Evolutionary conservation across 1,139 yeast species (phyloP).

Genomic region (Scheffersomyces lignicola): DNA sequence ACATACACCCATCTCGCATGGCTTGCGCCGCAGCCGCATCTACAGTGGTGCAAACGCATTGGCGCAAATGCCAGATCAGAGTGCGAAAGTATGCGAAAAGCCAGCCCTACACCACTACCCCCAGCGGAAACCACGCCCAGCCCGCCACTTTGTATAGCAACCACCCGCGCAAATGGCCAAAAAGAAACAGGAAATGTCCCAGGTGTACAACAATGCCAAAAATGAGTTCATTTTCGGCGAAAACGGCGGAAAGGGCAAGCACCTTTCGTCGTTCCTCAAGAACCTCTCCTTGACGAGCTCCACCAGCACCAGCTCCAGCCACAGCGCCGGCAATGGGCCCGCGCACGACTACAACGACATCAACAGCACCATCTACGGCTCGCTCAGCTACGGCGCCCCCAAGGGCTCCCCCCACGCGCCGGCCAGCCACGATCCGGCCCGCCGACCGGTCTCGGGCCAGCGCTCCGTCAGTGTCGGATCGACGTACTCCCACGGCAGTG

Average conservation of each 20-base stretch:
- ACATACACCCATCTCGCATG: too few relatives aligned
- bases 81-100: too few relatives aligned
- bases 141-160: background rate
- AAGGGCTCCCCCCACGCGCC: slow-evolving; percentile 16
- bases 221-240: slow-evolving; percentile 70
- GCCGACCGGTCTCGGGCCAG: slow-evolving; percentile 3
- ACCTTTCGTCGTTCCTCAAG: slow-evolving; percentile 58
- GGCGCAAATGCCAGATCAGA: too few relatives aligned
- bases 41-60: too few relatives aligned
- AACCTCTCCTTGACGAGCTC: slow-evolving; percentile 40
- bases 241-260: slow-evolving; percentile 66
- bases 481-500: slow-evolving; percentile 14
- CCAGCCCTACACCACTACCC: too few relatives aligned
- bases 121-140: too few relatives aligned
- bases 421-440: slow-evolving; percentile 20
- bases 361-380: slow-evolving; percentile 44
- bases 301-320: slow-evolving; percentile 6
- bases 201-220: slow-evolving; percentile 46
- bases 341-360: slow-evolving; percentile 3
- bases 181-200: slow-evolving; percentile 59
- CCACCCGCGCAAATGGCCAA: slow-evolving; percentile 42
- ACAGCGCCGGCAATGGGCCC: background rate
- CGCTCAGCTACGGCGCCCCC: slow-evolving; percentile 27
- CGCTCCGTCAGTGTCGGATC: slow-evolving; percentile 15
- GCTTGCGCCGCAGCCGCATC: too few relatives aligned